Base-by-base conservation (phyloP, 257 asterid genomes). In the Gentiana straminea region DNA sequence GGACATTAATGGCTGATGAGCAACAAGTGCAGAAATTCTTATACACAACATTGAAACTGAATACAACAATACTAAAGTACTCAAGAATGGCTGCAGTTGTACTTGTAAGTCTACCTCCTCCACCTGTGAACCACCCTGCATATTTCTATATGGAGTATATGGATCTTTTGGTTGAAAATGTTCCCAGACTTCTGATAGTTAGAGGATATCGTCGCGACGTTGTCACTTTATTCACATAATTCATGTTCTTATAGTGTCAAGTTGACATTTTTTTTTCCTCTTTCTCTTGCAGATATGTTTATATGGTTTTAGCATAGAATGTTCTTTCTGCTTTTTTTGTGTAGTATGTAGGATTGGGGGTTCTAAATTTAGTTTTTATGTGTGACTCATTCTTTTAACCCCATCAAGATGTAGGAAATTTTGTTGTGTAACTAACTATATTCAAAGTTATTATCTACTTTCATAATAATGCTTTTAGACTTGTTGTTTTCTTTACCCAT, bases 11-110 rank as follows among this genome's bases (percentile, higher is more conserved):
- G 78, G 94, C 87, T 4, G 98, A 86, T 44, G 96, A 83, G 64
- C 84, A 79, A 70, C 97, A 91, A 72, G 86, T 88, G 3, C 90
- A 87, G 75, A 91, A 91, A 68, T 91, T 87, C 57, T 67, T 91
- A 6, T 88, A 68, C 54, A 91, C 95, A n/a, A 87, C 81, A 0
- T 50, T 91, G 80, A 91, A 91, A 81, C 75, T 91, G 68, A 91
- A 91, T 66, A 76, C 96, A 13, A 84, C 94, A 1, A 85, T 91
- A 49, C 70, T 87, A 33, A 79, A 70, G 35, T 81, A 91, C 75
- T 91, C 98, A 45, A 81, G 97, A 70, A 85, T 91, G 98, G 93
- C 97, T 0, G 97, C 98, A 0, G 95, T 88, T 2, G 98, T 91
- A 32, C 86, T 91, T 54, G 98, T 91, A 58, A 91, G 98, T 50